Percentiles rank a stretch among this genome's conserved stretches.
Conservation (phyloP, 2,329 filamentous ascomycete genomes). For the Talaromyces sp. region DNA sequence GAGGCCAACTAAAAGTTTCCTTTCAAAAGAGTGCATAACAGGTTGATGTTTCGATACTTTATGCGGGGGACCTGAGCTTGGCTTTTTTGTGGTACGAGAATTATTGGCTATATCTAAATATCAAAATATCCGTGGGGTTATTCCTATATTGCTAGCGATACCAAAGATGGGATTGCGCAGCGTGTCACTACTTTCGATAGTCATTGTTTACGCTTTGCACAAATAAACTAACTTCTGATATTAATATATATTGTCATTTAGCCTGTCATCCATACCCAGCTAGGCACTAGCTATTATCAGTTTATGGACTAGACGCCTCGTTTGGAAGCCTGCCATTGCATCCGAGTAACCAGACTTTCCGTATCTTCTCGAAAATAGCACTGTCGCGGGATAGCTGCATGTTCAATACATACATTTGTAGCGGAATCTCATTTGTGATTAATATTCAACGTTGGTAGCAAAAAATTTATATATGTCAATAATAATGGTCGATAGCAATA, state of each 20-base stretch:
- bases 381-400: background rate
- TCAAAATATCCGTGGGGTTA: background rate
- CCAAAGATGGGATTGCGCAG: background rate
- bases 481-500: background rate
- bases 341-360: background rate
- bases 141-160: background rate
- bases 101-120: background rate
- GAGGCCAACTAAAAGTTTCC: no score
- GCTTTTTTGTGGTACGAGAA: background rate
- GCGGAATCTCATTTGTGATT: background rate
- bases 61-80: background rate
- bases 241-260: background rate
- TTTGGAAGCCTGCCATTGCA: background rate
- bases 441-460: background rate
- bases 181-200: background rate
- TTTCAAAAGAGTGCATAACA: background rate
- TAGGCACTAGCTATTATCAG: no score
- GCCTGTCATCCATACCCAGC: background rate
- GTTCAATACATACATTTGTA: background rate
- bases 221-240: background rate
- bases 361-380: background rate
- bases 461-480: no score
- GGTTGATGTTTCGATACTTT: background rate
- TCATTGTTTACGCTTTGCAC: background rate
- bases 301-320: no score